Evolutionary conservation across 23 red algal species (phyloP).

Genomic region (Gracilaria caudata): DNA sequence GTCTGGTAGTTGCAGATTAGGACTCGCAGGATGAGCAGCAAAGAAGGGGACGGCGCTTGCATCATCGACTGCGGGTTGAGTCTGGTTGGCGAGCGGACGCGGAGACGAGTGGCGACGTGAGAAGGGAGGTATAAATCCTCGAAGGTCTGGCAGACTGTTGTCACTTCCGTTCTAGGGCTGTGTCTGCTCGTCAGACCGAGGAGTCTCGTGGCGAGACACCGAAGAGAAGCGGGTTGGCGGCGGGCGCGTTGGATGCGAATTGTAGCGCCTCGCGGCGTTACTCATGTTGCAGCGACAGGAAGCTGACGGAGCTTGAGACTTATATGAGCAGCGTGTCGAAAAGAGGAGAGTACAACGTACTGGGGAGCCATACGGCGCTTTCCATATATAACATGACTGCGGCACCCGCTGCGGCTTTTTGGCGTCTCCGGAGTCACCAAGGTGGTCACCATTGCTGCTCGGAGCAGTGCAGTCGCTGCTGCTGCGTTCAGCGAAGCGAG

Average conservation of each 20-base stretch:
- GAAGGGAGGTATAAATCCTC: slow-evolving; percentile 5
- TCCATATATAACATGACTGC: no score
- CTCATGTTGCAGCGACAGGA: slow-evolving; percentile 7
- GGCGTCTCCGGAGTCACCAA: no score
- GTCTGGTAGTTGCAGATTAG: neutral
- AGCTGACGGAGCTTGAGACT: no score
- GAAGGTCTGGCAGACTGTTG: slow-evolving; percentile 12
- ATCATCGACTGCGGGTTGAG: neutral
- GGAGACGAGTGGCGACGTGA: slow-evolving; percentile 7
- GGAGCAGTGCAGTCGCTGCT: no score
- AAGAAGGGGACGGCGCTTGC: neutral
- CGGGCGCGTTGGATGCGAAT: neutral
- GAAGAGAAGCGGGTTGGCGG: neutral
- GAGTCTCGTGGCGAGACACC: neutral
- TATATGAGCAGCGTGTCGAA: no score
- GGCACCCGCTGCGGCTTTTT: no score
- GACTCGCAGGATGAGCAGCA: neutral
- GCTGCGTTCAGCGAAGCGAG: no score
- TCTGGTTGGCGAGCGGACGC: neutral
- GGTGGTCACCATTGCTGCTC: no score
- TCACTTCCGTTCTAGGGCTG: neutral
- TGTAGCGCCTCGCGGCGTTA: neutral
- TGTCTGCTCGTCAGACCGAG: neutral
- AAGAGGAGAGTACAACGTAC: no score
- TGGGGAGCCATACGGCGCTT: no score